Conservation (phyloP, 1,284 basidiomycete species). For the Pseudozyma tsukubaensis region DNA sequence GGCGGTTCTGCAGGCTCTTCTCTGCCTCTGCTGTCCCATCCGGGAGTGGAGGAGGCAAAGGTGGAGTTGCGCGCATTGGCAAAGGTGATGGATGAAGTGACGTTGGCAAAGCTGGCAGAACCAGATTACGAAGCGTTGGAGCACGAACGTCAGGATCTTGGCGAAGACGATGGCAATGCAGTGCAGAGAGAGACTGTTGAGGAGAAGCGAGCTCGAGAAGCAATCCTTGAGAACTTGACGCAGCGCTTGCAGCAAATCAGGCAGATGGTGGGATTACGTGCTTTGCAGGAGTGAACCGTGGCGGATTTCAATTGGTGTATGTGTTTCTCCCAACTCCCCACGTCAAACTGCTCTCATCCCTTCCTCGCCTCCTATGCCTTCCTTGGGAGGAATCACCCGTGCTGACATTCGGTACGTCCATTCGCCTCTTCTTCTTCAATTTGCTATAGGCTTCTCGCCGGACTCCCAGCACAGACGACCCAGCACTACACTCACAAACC, state of each 20-base stretch:
- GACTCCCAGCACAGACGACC: slow-evolving; percentile 11
- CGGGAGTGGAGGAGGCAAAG: slow-evolving; percentile 15
- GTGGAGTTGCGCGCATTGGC: slow-evolving; percentile 15
- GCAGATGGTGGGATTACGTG: slow-evolving; percentile 10
- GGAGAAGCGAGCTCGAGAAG: slow-evolving; percentile 10
- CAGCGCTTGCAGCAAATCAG: slow-evolving; percentile 15
- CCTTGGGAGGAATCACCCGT: background rate
- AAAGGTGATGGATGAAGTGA: slow-evolving; percentile 18
- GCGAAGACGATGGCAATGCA: background rate
- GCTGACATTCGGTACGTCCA: background rate
- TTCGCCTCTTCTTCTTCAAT: background rate
- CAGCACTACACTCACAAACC: slow-evolving; percentile 19
- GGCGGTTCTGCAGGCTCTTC: background rate
- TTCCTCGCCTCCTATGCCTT: background rate
- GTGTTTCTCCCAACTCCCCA: background rate
- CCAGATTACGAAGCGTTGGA: slow-evolving; percentile 54
- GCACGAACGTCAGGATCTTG: slow-evolving; percentile 50
- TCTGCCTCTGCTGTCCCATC: slow-evolving; percentile 14
- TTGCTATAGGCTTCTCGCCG: background rate
- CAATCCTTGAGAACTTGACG: slow-evolving; percentile 8
- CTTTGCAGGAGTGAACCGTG: slow-evolving; percentile 3
- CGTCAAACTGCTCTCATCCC: background rate
- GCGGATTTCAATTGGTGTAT: background rate
- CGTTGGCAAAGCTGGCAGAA: slow-evolving; percentile 26
- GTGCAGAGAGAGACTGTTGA: slow-evolving; percentile 17